A percentile compares a stretch with the other conserved stretches of the same genome.
These are phyloP conservation scores for Blastosporella zonata DNA, from an alignment of 1,284 basidiomycete genomes.

Conservation along the genomic window DNA sequence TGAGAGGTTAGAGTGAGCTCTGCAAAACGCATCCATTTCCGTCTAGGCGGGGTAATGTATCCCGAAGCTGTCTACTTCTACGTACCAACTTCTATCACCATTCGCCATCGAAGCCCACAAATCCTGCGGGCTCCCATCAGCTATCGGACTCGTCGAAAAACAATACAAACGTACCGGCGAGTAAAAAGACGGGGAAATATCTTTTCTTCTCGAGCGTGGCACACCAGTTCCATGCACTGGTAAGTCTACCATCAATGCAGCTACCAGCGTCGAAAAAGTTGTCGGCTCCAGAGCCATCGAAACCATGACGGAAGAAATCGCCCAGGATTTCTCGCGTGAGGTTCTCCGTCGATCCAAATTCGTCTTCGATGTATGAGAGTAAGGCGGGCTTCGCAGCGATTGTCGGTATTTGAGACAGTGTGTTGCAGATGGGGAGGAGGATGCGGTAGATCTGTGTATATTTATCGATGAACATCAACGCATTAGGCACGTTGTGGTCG, in stretches of 20 bases:
- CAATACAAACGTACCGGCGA: constrained; percentile 52
- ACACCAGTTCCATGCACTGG: constrained; percentile 88
- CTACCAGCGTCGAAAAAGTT: constrained; percentile 77
- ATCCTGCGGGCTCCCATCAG: constrained; percentile 44
- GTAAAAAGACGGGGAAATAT: constrained; percentile 74
- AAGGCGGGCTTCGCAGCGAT: constrained; percentile 66
- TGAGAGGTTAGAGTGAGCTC: too few species aligned
- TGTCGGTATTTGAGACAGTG: constrained; percentile 63
- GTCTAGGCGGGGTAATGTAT: background rate
- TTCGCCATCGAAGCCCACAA: constrained; percentile 80
- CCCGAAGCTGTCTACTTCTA: background rate
- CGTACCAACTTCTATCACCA: constrained; percentile 47
- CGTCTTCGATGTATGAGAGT: constrained; percentile 71
- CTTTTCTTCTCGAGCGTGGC: constrained; percentile 76
- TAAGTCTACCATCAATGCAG: constrained; percentile 59
- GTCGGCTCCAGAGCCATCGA: constrained; percentile 79
- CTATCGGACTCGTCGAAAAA: background rate
- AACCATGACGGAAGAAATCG: constrained; percentile 82
- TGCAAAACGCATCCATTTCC: background rate
- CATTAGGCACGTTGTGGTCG: constrained; percentile 86
- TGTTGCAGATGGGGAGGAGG: constrained; percentile 77
- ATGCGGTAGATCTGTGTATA: constrained; percentile 87
- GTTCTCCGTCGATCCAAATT: constrained; percentile 72
- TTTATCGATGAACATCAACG: constrained; percentile 82
- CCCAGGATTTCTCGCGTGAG: constrained; percentile 65